These are phyloP conservation scores for Saccharomycopsis sp. DNA, from an alignment of 805 yeast genomes.

Conservation along the genomic window DNA sequence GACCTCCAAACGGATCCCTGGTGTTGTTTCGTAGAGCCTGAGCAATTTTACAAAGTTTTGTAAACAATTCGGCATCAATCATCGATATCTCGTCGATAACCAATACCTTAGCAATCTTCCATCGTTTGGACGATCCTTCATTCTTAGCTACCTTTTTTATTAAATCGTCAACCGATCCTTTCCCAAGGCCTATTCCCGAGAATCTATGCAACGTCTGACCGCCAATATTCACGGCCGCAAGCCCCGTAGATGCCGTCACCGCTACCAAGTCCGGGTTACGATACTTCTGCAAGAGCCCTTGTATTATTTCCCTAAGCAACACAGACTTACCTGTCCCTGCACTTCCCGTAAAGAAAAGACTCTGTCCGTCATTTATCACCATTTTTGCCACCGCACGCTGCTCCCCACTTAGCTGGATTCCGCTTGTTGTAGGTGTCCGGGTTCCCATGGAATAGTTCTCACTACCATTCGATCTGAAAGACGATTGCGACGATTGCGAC, in stretches of 20 bases:
- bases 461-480: not conserved
- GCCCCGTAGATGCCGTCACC: conserved; percentile 91
- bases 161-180: conserved; percentile 40
- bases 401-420: conserved; percentile 34
- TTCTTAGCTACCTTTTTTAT: conserved; percentile 44
- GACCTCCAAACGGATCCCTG: conserved; percentile 79
- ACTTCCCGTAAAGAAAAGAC: conserved; percentile 72
- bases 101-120: conserved; percentile 65
- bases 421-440: not conserved
- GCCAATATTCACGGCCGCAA: conserved; percentile 92
- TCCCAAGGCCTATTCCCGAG: conserved; percentile 80
- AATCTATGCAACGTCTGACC: conserved; percentile 84
- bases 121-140: conserved; percentile 39
- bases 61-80: conserved; percentile 77
- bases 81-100: conserved; percentile 92
- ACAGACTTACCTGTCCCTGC: conserved; percentile 89
- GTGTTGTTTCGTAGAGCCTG: conserved; percentile 41
- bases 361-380: conserved; percentile 44
- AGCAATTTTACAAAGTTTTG: conserved; percentile 69
- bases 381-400: conserved; percentile 46
- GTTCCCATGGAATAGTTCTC: not conserved
- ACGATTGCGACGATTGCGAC: not conserved
- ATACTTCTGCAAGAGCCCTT: conserved; percentile 39
- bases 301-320: conserved; percentile 57
- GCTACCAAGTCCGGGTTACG: conserved; percentile 50